Conservation (phyloP, 306 rosid species). For the Prunus dulcis region DNA sequence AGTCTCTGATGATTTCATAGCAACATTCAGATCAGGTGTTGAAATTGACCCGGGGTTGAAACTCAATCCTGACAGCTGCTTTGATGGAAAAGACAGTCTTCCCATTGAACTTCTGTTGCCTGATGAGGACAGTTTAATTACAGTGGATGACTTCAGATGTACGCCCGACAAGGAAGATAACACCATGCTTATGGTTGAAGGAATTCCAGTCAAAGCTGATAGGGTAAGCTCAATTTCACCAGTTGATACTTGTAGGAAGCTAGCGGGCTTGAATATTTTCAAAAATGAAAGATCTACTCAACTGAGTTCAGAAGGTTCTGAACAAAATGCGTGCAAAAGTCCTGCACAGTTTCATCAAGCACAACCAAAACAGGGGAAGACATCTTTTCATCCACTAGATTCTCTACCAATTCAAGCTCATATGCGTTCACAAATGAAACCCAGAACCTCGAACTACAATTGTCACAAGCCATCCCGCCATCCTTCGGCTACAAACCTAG, state of each 20-base stretch:
- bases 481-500: conserved; percentile 12
- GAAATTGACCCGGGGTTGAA: background rate
- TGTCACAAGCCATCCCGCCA: conserved; percentile 9
- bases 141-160: conserved; percentile 30
- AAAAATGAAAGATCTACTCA: conserved; percentile 26
- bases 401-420: conserved; percentile 21
- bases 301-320: conserved; percentile 13
- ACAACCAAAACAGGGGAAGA: background rate
- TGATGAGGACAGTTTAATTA: conserved; percentile 57
- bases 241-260: conserved; percentile 27
- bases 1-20: background rate
- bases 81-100: background rate
- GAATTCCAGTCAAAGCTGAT: conserved; percentile 19
- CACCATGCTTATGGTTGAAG: conserved; percentile 21
- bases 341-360: background rate
- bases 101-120: conserved; percentile 36
- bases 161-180: conserved; percentile 17
- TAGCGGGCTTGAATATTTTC: conserved; percentile 23
- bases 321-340: background rate
- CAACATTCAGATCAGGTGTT: background rate
- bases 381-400: background rate
- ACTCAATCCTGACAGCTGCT: background rate
- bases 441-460: conserved; percentile 15
- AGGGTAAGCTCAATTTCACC: conserved; percentile 27
- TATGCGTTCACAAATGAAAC: conserved; percentile 9